These are phyloP conservation scores for Penicillium sp. DNA, from an alignment of 2,329 filamentous ascomycete species.

Conservation along the genomic window DNA sequence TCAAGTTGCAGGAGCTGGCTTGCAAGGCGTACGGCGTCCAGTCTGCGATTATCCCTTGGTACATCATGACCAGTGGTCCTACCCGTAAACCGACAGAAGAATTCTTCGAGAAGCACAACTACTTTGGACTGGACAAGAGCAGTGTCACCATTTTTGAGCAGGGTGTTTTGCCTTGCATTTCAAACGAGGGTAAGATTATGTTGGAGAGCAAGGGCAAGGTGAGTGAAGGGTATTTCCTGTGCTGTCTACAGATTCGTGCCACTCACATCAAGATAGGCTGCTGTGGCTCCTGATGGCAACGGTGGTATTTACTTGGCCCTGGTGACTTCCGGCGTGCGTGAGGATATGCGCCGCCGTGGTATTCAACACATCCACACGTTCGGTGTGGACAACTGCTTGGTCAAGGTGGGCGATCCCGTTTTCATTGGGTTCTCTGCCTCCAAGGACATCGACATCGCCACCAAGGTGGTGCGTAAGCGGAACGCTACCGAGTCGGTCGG, in stretches of 20 bases:
- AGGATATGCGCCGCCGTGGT: slow-evolving; percentile 81
- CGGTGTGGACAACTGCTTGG: slow-evolving; percentile 98
- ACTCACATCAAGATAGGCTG: slow-evolving; percentile 49
- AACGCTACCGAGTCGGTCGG: slow-evolving; percentile 94
- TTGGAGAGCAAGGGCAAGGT: slow-evolving; percentile 82
- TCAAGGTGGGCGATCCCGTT: slow-evolving; percentile 92
- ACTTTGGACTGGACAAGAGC: slow-evolving; percentile 79
- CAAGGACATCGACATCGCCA: slow-evolving; percentile 88
- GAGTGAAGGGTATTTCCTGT: slow-evolving; percentile 13
- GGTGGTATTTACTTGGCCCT: slow-evolving; percentile 94
- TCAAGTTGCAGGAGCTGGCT: slow-evolving; percentile 75
- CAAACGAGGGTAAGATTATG: slow-evolving; percentile 94
- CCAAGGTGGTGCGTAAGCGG: slow-evolving; percentile 98
- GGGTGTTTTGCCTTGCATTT: slow-evolving; percentile 92
- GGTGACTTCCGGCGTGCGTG: slow-evolving; percentile 69
- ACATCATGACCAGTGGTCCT: slow-evolving; percentile 98
- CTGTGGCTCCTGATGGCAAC: slow-evolving; percentile 94
- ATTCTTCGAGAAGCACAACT: slow-evolving; percentile 84
- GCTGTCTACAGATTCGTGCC: neutral
- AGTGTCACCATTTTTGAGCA: slow-evolving; percentile 95
- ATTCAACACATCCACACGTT: slow-evolving; percentile 95
- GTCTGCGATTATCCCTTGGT: slow-evolving; percentile 78
- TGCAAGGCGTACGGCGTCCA: slow-evolving; percentile 59
- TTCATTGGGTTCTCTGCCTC: slow-evolving; percentile 91
- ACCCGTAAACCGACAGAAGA: slow-evolving; percentile 86